phyloP scores from a whole-genome alignment of 2,329 filamentous ascomycete genomes.

The Neurospora sp. region DNA sequence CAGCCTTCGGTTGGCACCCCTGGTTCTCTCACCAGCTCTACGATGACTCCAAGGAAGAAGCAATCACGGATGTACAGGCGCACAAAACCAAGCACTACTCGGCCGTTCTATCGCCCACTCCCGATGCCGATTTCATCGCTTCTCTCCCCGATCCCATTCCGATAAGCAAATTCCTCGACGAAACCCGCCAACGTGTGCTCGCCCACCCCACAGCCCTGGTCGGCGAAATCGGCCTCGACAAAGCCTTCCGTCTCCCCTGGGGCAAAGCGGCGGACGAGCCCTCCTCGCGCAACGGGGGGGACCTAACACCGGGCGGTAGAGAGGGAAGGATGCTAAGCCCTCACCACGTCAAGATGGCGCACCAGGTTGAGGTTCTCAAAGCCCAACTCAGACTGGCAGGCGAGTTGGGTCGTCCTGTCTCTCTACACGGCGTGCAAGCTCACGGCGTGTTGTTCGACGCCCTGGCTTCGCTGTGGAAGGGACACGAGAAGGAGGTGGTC shows the following conservation, averaged over 20 bases:
- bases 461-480: constrained; percentile 57
- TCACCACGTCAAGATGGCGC: constrained; percentile 55
- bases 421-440: constrained; percentile 65
- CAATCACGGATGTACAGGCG: constrained; percentile 1
- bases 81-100: constrained; percentile 52
- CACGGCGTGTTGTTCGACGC: constrained; percentile 61
- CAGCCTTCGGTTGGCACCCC: constrained; percentile 80
- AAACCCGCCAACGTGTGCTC: constrained; percentile 45
- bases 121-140: constrained; percentile 34
- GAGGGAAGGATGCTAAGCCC: constrained; percentile 60
- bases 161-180: constrained; percentile 19
- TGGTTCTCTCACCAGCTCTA: constrained; percentile 78
- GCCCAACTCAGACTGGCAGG: constrained; percentile 65
- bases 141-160: constrained; percentile 18
- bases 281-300: constrained; percentile 29
- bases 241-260: constrained; percentile 62
- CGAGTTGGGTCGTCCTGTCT: constrained; percentile 53
- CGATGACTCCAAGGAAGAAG: constrained; percentile 35
- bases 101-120: constrained; percentile 49
- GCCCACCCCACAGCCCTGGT: constrained; percentile 55
- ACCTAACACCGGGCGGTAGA: constrained; percentile 57
- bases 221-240: constrained; percentile 71
- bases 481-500: constrained; percentile 51
- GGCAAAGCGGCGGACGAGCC: constrained; percentile 26
- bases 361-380: constrained; percentile 56